Evolutionary conservation across 2,329 filamentous ascomycete species (phyloP).

Genomic region (Sordariomycetes sp.): DNA sequence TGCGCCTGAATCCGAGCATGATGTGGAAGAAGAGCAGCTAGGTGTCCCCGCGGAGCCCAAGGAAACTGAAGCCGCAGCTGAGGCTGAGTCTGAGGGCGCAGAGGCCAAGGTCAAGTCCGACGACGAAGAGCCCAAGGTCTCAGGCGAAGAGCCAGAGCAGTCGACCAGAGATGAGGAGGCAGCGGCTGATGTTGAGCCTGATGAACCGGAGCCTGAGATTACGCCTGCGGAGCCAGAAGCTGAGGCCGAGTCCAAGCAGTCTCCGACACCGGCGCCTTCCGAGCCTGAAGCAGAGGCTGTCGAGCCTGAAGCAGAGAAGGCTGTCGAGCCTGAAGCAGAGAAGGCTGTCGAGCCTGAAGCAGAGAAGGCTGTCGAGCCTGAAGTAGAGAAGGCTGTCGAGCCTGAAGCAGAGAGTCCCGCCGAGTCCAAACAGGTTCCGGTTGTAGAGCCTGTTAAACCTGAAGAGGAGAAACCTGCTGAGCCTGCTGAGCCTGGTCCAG

Average conservation of each 20-base stretch:
- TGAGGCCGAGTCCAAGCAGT: conserved; percentile 1
- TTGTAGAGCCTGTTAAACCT: conserved; percentile 1
- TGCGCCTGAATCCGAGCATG: no score
- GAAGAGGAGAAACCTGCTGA: conserved; percentile 2
- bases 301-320: conserved; percentile 6
- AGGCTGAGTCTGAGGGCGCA: no score
- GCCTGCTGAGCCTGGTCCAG: background rate
- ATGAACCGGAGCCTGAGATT: no score
- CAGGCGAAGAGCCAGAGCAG: no score
- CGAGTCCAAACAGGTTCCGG: conserved; percentile 1
- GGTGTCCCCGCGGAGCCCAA: no score
- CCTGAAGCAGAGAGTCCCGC: background rate
- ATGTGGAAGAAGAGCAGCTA: no score
- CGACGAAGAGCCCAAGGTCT: no score
- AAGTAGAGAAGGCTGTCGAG: conserved; percentile 5
- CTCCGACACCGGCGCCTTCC: no score
- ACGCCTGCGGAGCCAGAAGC: conserved; percentile 3
- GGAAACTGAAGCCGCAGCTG: no score
- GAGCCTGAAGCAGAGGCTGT: background rate
- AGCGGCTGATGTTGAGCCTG: no score
- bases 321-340: conserved; percentile 8
- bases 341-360: conserved; percentile 3
- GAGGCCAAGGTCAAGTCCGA: no score
- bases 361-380: conserved; percentile 2
- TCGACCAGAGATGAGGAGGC: no score